Evolutionary conservation across 257 asterid genomes (phyloP), one percentile per base, ranked within the genome.

Genomic region (Capsicum pubescens): DNA sequence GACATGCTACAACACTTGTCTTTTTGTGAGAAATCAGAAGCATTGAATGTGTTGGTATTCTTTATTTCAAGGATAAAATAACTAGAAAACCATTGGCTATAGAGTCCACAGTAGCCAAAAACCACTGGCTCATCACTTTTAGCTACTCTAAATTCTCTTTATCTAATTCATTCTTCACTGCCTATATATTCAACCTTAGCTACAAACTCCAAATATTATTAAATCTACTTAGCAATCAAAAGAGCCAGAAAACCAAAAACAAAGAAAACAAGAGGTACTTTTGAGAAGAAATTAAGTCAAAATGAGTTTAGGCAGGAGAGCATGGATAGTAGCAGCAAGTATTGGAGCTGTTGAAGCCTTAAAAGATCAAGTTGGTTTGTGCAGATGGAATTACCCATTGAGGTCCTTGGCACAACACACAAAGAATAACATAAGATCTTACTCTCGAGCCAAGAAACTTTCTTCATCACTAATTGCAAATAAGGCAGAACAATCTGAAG

Each of bases 321-420:
- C 85, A 1, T 86, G 87, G 89, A 44, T 86, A 19, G 85, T 78
- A 46, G 89, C 87, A 81, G 83, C 77, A 1, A 86, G 81, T 81
- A 76, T 86, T 0, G 87, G 85, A 9, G 59, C 83, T 19, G 85
- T 86, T 21, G 81, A 84, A 79, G 89, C 85, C 7, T 44, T 86
- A 56, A 86, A 84, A 71, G 87, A 86, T 44, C 83, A 84, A 81
- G 89, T 14, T 12, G 59, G 89, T 12, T 84, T 84, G 52, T 19
- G 80, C 0, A 83, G 87, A 16, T 86, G 87, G 89, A 86, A 84
- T 12, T 42, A 84, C 76, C 59, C 87, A 83, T 32, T 60, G 0
- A 79, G 85, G 17, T 76, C 79, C 0, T 0, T 78, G 3, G 86
- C 60, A 1, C 86, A 84, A 67, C 69, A 77, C 70, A 66, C 84